phyloP scores from a whole-genome alignment of 768 basidiomycete genomes.

The Erythrobasidium yunnanense region DNA sequence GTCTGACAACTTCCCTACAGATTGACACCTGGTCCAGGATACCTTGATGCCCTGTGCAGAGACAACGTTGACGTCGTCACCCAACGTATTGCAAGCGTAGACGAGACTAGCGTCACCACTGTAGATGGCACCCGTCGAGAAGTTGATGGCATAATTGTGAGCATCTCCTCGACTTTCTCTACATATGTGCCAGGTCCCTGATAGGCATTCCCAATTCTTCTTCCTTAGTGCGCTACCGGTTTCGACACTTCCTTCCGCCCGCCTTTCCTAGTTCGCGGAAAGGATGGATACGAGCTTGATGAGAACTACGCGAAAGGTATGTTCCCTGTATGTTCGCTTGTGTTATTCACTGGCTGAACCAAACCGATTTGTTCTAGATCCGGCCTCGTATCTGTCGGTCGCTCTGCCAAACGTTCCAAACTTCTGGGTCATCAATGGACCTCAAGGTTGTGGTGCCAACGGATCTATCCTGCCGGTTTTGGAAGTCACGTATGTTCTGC shows the following conservation, averaged over 20 bases:
- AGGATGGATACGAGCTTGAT: slow-evolving; percentile 3
- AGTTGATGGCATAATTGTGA: slow-evolving; percentile 31
- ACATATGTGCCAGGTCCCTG: background rate
- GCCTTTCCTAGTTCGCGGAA: background rate
- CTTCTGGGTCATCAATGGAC: slow-evolving; percentile 17
- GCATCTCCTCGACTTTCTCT: background rate
- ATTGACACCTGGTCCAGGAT: slow-evolving; percentile 23
- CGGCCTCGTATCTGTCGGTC: slow-evolving; percentile 8
- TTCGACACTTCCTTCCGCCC: slow-evolving; percentile 11
- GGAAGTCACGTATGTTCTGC: background rate
- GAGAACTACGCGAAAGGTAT: slow-evolving; percentile 10
- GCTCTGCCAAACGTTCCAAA: background rate
- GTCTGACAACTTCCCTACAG: background rate
- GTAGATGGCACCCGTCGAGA: slow-evolving; percentile 26
- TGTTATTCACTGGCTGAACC: background rate
- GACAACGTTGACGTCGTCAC: slow-evolving; percentile 25
- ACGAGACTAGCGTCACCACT: slow-evolving; percentile 29
- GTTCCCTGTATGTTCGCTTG: background rate
- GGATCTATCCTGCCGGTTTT: slow-evolving; percentile 8
- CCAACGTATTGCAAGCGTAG: slow-evolving; percentile 19
- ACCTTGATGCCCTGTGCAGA: slow-evolving; percentile 20
- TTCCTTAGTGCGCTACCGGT: slow-evolving; percentile 10
- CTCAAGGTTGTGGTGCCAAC: slow-evolving; percentile 4
- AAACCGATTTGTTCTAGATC: background rate
- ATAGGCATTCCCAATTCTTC: background rate